phyloP scores from a whole-genome alignment of 2,329 filamentous ascomycete species.

The Colletotrichum agaves region DNA sequence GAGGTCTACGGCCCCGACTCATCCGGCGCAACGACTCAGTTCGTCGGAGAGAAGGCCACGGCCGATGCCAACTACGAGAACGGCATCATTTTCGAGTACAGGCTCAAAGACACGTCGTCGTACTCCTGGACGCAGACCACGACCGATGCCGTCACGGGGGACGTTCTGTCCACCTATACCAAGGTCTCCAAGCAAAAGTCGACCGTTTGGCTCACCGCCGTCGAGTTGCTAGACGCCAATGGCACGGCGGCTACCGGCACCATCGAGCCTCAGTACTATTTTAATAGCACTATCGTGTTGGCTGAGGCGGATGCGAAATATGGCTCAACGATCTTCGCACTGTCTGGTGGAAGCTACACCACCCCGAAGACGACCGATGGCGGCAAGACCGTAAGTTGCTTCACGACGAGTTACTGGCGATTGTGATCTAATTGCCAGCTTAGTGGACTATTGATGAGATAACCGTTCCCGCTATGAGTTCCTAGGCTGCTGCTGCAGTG shows the following conservation, averaged over 20 bases:
- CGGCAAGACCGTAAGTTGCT: not conserved
- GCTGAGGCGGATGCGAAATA: not conserved
- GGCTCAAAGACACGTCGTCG: not conserved
- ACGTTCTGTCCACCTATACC: not conserved
- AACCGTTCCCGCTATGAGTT: not conserved
- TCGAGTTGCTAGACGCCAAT: constrained; percentile 3
- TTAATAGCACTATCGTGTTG: not conserved
- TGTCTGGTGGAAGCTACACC: not conserved
- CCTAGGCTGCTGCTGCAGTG: not conserved
- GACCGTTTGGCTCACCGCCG: not conserved
- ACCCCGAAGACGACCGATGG: not conserved
- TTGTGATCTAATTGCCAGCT: not conserved
- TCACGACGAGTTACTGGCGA: fast-evolving
- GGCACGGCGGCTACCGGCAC: not conserved
- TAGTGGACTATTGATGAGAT: not conserved
- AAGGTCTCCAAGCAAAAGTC: constrained; percentile 2
- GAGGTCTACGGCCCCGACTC: not conserved
- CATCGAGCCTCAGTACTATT: not conserved
- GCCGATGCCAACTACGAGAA: constrained; percentile 5
- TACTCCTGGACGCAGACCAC: not conserved
- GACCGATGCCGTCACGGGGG: constrained; percentile 4
- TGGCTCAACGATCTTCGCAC: not conserved
- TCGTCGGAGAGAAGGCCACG: not conserved
- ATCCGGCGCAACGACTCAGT: not conserved
- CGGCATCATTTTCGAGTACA: constrained; percentile 9